phyloP scores from a whole-genome alignment of 2,329 filamentous ascomycete species.

The Fusarium beomiforme region DNA sequence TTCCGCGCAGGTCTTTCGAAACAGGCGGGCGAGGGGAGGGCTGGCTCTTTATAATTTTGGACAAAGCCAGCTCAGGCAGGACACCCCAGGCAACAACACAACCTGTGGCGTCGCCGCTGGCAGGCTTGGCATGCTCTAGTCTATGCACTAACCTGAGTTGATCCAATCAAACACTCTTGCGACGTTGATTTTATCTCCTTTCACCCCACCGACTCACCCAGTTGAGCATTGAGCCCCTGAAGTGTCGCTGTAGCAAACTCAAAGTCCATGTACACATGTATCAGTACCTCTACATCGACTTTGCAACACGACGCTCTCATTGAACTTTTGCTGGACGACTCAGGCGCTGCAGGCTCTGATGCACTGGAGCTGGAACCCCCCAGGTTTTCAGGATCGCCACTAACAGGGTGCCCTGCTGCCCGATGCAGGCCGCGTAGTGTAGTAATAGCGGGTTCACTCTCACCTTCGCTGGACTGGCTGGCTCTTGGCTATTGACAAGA shows the following conservation, averaged over 20 bases:
- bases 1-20: constrained; percentile 63
- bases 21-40: constrained; percentile 63
- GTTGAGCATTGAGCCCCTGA: constrained; percentile 51
- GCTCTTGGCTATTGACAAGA: neutral
- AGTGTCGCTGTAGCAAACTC: constrained; percentile 50
- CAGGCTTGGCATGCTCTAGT: constrained; percentile 52
- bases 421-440: constrained; percentile 2
- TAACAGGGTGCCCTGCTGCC: constrained; percentile 21
- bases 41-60: constrained; percentile 67
- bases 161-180: constrained; percentile 52
- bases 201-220: constrained; percentile 46
- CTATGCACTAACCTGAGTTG: constrained; percentile 45
- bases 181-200: constrained; percentile 54
- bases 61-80: constrained; percentile 49
- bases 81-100: constrained; percentile 56
- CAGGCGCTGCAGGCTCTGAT: constrained; percentile 1
- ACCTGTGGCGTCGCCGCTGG: constrained; percentile 56
- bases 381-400: constrained; percentile 31
- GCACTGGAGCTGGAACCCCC: constrained; percentile 18
- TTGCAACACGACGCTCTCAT: constrained; percentile 9
- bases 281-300: constrained; percentile 3
- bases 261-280: constrained; percentile 36
- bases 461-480: neutral
- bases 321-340: neutral
- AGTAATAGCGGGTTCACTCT: constrained; percentile 6